These are phyloP conservation scores for Parietaria judaica DNA, from an alignment of 306 rosid genomes.

Conservation along the genomic window DNA sequence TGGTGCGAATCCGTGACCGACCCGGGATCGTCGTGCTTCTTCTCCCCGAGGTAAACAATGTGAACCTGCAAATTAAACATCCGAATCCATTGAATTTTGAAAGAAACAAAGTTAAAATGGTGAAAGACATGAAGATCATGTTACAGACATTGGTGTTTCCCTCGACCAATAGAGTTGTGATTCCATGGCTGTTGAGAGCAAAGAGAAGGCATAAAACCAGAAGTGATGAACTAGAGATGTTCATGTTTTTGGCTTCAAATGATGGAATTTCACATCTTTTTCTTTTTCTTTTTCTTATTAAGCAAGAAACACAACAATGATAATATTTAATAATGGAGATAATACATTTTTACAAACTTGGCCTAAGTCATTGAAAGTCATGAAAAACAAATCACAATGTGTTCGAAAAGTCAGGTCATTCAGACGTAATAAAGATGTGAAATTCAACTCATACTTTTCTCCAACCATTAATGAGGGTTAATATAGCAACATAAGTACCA, in stretches of 20 bases:
- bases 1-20: conserved; percentile 30
- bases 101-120: neutral
- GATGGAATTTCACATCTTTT: too few relatives aligned
- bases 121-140: neutral
- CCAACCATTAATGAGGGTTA: too few relatives aligned
- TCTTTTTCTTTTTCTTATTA: too few relatives aligned
- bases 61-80: conserved; percentile 28
- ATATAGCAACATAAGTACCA: too few relatives aligned
- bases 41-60: conserved; percentile 36
- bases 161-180: conserved; percentile 2
- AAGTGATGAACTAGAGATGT: conserved; percentile 3
- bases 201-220: conserved; percentile 1
- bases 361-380: too few relatives aligned
- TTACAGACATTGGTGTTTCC: conserved; percentile 1
- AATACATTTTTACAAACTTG: too few relatives aligned
- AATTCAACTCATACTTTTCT: too few relatives aligned
- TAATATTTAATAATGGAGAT: too few relatives aligned
- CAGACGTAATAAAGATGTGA: too few relatives aligned
- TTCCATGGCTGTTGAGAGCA: conserved; percentile 15
- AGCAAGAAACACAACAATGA: too few relatives aligned
- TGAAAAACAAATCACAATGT: too few relatives aligned
- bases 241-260: conserved; percentile 2
- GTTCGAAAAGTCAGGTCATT: too few relatives aligned
- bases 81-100: neutral
- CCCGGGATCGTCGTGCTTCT: conserved; percentile 30